Conservation (phyloP, 495 filamentous ascomycete genomes). For the Bathelium albidoporum region DNA sequence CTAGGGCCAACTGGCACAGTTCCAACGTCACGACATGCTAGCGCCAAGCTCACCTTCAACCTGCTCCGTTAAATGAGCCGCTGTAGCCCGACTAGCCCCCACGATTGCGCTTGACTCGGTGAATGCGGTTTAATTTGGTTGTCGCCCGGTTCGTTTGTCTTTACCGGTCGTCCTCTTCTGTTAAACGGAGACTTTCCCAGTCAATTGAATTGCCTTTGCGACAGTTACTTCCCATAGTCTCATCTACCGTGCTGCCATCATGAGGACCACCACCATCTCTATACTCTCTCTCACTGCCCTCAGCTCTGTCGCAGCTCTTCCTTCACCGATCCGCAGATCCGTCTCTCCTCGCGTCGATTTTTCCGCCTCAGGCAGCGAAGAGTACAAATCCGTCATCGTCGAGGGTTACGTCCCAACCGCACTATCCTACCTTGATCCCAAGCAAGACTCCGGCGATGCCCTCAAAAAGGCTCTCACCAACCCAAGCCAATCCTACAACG, state of each 20-base stretch:
- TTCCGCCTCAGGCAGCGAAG: background rate
- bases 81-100: too few relatives aligned
- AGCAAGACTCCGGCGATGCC: background rate
- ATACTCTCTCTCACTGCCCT: background rate
- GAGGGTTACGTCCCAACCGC: background rate
- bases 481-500: background rate
- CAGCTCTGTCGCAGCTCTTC: background rate
- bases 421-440: background rate
- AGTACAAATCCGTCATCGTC: background rate
- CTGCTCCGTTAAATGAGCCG: too few relatives aligned
- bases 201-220: too few relatives aligned
- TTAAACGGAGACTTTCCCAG: too few relatives aligned
- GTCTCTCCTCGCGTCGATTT: background rate
- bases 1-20: background rate
- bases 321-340: background rate
- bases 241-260: background rate
- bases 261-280: background rate
- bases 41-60: background rate
- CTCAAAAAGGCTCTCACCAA: constrained; percentile 4
- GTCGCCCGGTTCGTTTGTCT: too few relatives aligned
- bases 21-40: background rate
- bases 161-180: too few relatives aligned
- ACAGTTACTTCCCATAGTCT: too few relatives aligned
- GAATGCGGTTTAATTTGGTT: too few relatives aligned
- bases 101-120: too few relatives aligned